A percentile compares a stretch with the other conserved stretches of the same genome.
phyloP scores from a whole-genome alignment of 768 basidiomycete species.

The Russula dissimulans region DNA sequence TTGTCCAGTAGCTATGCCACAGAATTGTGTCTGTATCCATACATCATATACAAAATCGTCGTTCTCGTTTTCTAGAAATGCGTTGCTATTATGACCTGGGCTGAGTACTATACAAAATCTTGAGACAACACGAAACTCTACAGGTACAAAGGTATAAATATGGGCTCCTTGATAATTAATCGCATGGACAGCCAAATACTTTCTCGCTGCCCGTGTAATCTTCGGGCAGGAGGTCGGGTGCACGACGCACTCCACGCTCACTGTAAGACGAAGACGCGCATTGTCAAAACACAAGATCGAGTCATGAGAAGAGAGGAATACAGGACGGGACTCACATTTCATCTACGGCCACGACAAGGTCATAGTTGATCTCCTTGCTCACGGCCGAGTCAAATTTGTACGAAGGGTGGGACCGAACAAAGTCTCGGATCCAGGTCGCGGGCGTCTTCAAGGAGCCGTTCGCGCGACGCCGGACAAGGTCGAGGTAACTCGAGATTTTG shows the following conservation, averaged over 20 bases:
- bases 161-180: not conserved
- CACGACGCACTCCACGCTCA: slow-evolving; percentile 22
- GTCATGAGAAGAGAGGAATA: not conserved
- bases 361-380: slow-evolving; percentile 86
- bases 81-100: not conserved
- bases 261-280: not conserved
- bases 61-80: not conserved
- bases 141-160: not conserved
- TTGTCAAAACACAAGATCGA: too few species aligned
- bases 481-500: slow-evolving; percentile 68
- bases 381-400: slow-evolving; percentile 94
- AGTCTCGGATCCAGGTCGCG: slow-evolving; percentile 89
- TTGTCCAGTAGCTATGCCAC: slow-evolving; percentile 3
- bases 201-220: slow-evolving; percentile 16
- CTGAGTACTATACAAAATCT: too few species aligned
- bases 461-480: slow-evolving; percentile 68
- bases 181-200: not conserved
- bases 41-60: not conserved
- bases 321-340: slow-evolving; percentile 63
- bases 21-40: not conserved
- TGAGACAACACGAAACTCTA: not conserved
- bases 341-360: slow-evolving; percentile 81
- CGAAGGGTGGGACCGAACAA: slow-evolving; percentile 82
- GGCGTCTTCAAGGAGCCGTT: slow-evolving; percentile 77
- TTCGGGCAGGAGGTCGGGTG: slow-evolving; percentile 21